Evolutionary conservation across 2,329 filamentous ascomycete genomes (phyloP).

Genomic region (Paecilomyces fulvus): DNA sequence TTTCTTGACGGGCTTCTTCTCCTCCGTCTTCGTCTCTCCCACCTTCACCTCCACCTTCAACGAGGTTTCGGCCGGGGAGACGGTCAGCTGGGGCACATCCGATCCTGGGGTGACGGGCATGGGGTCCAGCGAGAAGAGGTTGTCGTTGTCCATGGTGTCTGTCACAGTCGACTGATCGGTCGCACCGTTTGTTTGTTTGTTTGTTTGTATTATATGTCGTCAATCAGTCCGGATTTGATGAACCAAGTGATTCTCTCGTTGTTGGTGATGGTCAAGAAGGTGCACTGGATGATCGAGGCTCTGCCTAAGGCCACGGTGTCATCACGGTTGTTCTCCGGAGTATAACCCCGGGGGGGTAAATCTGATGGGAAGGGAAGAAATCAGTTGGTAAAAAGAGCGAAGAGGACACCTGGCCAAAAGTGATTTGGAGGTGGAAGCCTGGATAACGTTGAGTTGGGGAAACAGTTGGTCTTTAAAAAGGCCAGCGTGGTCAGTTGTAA

Average conservation of each 20-base stretch:
- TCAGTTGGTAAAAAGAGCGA: constrained; percentile 3
- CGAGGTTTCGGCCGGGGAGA: constrained; percentile 35
- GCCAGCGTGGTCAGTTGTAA: constrained; percentile 27
- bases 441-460: constrained; percentile 10
- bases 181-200: background rate
- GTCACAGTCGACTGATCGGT: constrained; percentile 2
- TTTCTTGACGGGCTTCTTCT: constrained; percentile 78
- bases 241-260: background rate
- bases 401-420: constrained; percentile 30
- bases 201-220: background rate
- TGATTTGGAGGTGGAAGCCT: constrained; percentile 6
- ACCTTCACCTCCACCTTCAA: constrained; percentile 19
- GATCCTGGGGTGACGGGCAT: constrained; percentile 22
- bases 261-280: background rate
- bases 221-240: constrained; percentile 1
- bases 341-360: constrained; percentile 12
- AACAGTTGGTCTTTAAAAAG: constrained; percentile 31
- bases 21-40: constrained; percentile 31
- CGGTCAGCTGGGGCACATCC: constrained; percentile 29
- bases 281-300: constrained; percentile 4
- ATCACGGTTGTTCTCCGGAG: constrained; percentile 23
- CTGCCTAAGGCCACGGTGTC: constrained; percentile 32
- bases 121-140: constrained; percentile 21
- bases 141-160: constrained; percentile 22
- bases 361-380: constrained; percentile 3